Percentiles rank a stretch among this genome's conserved stretches.
phyloP scores from a whole-genome alignment of 352 stramenopile species.

The Globisporangium solare region DNA sequence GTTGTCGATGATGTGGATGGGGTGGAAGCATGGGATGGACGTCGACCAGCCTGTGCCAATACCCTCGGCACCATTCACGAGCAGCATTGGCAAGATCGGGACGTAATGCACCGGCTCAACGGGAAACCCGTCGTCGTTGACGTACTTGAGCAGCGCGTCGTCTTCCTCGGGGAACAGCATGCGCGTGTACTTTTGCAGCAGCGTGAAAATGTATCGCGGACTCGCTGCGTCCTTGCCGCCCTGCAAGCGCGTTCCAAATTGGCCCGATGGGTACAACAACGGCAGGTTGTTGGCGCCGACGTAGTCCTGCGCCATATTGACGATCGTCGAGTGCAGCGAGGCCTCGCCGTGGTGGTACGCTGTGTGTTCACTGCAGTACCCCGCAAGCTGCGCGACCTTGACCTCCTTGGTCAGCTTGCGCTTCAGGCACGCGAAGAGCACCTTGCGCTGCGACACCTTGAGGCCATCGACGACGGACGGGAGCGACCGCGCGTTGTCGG shows the following conservation, averaged over 20 bases:
- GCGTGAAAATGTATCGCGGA: conserved; percentile 99
- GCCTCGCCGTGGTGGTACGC: conserved; percentile 99
- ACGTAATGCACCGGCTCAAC: conserved; percentile 99
- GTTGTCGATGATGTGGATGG: conserved; percentile 95
- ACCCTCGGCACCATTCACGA: conserved; percentile 98
- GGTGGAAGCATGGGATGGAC: conserved; percentile 94
- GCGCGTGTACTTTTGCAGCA: conserved; percentile 94
- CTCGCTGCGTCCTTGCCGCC: conserved; percentile 98
- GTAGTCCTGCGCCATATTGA: conserved; percentile 99
- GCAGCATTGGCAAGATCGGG: conserved; percentile 93
- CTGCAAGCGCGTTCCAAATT: conserved; percentile 98
- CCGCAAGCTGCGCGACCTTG: conserved; percentile 99
- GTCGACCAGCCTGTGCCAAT: conserved; percentile 99
- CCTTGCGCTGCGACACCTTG: conserved; percentile 97
- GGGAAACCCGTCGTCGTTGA: conserved; percentile 96
- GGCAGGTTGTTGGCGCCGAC: conserved; percentile 99
- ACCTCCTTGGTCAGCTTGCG: conserved; percentile 98
- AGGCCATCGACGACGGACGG: conserved; percentile 96
- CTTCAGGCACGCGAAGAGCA: conserved; percentile 98
- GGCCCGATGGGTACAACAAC: conserved; percentile 94
- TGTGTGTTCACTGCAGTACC: conserved; percentile 96
- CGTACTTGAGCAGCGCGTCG: conserved; percentile 94
- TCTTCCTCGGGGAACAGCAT: conserved; percentile 98
- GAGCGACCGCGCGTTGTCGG: conserved; percentile 96
- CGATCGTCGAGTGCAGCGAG: conserved; percentile 97